A percentile compares a stretch with the other conserved stretches of the same genome.
These are phyloP conservation scores for Bruguiera parviflora DNA, from an alignment of 345 rosid genomes.

Conservation along the genomic window DNA sequence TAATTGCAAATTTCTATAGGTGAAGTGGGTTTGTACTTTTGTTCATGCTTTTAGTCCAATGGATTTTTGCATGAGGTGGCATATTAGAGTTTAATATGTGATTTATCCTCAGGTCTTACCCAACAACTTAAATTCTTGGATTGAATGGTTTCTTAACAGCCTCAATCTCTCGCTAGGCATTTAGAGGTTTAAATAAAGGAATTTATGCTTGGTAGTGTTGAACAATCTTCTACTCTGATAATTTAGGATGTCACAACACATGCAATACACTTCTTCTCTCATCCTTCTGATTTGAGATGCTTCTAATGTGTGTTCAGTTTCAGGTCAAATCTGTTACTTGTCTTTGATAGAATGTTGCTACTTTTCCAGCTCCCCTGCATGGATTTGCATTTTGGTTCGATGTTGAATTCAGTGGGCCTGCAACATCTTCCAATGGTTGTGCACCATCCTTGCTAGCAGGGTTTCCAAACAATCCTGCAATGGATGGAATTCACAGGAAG, in stretches of 20 bases:
- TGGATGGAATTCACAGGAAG: conserved; percentile 55
- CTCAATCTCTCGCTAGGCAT: neutral
- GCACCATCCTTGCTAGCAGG: conserved; percentile 25
- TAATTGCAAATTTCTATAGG: no score
- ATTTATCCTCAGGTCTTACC: no score
- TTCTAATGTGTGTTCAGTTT: conserved; percentile 3
- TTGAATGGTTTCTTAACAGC: neutral
- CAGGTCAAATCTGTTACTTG: neutral
- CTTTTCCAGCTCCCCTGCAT: conserved; percentile 79
- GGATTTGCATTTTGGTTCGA: conserved; percentile 99
- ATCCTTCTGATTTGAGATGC: neutral
- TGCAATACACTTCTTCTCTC: neutral
- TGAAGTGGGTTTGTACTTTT: no score
- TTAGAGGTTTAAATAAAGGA: neutral
- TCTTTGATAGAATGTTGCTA: neutral
- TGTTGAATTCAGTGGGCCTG: conserved; percentile 67
- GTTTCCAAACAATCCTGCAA: conserved; percentile 35
- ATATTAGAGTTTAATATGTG: no score
- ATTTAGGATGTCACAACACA: neutral
- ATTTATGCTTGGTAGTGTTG: neutral
- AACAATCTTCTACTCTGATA: neutral
- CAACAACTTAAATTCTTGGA: no score
- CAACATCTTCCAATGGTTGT: conserved; percentile 38
- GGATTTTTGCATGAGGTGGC: no score
- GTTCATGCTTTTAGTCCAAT: no score